phyloP scores from a whole-genome alignment of 257 asterid genomes.

The Rehmannia glutinosa region DNA sequence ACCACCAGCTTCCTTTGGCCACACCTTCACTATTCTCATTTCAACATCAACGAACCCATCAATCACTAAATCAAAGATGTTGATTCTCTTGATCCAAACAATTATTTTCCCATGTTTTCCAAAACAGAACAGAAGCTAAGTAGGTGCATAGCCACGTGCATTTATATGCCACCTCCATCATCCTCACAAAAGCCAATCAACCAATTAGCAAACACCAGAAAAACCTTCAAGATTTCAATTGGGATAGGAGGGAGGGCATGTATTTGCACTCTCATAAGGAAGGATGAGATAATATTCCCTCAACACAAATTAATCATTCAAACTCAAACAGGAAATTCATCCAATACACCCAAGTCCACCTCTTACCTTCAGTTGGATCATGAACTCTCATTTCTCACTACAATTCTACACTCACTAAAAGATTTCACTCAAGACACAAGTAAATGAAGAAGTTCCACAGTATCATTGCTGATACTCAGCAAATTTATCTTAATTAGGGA shows the following conservation, averaged over 20 bases:
- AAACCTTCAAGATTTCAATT: background rate
- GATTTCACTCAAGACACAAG: conserved; percentile 3
- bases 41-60: background rate
- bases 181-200: background rate
- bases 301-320: too few relatives aligned
- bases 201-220: background rate
- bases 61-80: background rate
- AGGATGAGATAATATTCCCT: too few relatives aligned
- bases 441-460: background rate
- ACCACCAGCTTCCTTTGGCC: background rate
- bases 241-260: background rate
- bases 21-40: background rate
- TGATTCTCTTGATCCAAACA: background rate
- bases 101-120: background rate
- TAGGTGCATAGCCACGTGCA: background rate
- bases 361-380: background rate
- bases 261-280: background rate
- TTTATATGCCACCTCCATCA: background rate
- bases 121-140: background rate
- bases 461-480: background rate
- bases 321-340: too few relatives aligned
- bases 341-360: too few relatives aligned
- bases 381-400: conserved; percentile 4
- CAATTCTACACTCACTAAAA: background rate
- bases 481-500: background rate